Percentiles rank a stretch among this genome's conserved stretches.
Evolutionary conservation across 352 stramenopile species (phyloP).

Genomic region (Peronospora tabacina): DNA sequence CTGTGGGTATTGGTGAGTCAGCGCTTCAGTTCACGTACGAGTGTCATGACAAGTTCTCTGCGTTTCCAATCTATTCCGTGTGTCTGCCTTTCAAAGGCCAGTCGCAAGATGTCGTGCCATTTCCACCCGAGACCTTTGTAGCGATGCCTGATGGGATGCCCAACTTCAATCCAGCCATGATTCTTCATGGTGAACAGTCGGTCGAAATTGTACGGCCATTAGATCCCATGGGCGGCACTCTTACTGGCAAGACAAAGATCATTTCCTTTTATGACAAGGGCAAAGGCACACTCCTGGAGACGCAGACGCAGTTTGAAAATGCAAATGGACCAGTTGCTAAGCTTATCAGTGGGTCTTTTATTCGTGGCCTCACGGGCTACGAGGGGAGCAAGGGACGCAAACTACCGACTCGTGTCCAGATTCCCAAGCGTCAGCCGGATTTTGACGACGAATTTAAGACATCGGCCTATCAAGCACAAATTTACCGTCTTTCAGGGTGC

Average conservation of each 20-base stretch:
- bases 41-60: slow-evolving; percentile 72
- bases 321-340: slow-evolving; percentile 50
- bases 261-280: slow-evolving; percentile 83
- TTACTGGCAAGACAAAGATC: slow-evolving; percentile 58
- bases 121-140: slow-evolving; percentile 65
- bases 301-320: slow-evolving; percentile 74
- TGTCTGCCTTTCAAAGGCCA: slow-evolving; percentile 83
- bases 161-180: slow-evolving; percentile 72
- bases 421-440: slow-evolving; percentile 67
- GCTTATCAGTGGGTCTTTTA: slow-evolving; percentile 75
- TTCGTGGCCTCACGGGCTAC: slow-evolving; percentile 73
- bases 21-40: slow-evolving; percentile 87
- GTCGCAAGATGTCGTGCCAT: slow-evolving; percentile 82
- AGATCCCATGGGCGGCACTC: slow-evolving; percentile 40
- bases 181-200: slow-evolving; percentile 81
- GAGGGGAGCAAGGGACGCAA: slow-evolving; percentile 59
- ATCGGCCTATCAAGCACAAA: slow-evolving; percentile 64
- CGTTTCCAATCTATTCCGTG: slow-evolving; percentile 86
- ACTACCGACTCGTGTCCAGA: slow-evolving; percentile 59
- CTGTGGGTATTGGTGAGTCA: slow-evolving; percentile 80
- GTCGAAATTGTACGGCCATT: slow-evolving; percentile 74
- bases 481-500: slow-evolving; percentile 90
- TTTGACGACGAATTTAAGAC: slow-evolving; percentile 58
- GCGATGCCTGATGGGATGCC: slow-evolving; percentile 60
- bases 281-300: slow-evolving; percentile 78